phyloP scores from a whole-genome alignment of 73 alveolate species.

The Paramecium pentaurelia region DNA sequence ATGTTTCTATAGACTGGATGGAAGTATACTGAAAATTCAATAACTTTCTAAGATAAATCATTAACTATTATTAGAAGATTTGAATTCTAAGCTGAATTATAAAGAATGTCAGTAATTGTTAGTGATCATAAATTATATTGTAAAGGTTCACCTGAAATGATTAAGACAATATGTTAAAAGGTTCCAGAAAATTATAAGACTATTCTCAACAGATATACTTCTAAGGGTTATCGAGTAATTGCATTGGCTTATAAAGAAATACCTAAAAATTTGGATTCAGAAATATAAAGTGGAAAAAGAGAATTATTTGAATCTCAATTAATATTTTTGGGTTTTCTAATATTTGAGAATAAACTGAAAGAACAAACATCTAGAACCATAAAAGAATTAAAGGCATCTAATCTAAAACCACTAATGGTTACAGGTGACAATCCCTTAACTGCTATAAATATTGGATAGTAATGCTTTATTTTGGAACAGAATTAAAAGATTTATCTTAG shows the following conservation, averaged over 20 bases:
- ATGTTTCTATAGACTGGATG: conserved; percentile 88
- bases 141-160: conserved; percentile 93
- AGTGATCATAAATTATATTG: conserved; percentile 61
- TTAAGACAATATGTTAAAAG: conserved; percentile 68
- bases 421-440: conserved; percentile 72
- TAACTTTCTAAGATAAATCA: conserved; percentile 61
- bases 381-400: neutral
- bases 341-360: conserved; percentile 80
- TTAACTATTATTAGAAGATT: conserved; percentile 68
- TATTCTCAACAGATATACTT: conserved; percentile 74
- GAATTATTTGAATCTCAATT: conserved; percentile 74
- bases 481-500: neutral
- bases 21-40: conserved; percentile 51
- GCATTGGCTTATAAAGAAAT: conserved; percentile 76
- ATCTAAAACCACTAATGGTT: conserved; percentile 56
- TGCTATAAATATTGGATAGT: conserved; percentile 58
- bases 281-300: conserved; percentile 66
- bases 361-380: conserved; percentile 64
- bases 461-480: neutral
- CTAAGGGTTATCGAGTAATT: conserved; percentile 75
- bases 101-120: conserved; percentile 81
- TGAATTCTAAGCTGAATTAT: conserved; percentile 76
- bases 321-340: conserved; percentile 77
- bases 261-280: conserved; percentile 50
- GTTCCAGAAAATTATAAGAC: conserved; percentile 72